These are phyloP conservation scores for Microdochium paspali DNA, from an alignment of 2,329 filamentous ascomycete species.

Conservation along the genomic window DNA sequence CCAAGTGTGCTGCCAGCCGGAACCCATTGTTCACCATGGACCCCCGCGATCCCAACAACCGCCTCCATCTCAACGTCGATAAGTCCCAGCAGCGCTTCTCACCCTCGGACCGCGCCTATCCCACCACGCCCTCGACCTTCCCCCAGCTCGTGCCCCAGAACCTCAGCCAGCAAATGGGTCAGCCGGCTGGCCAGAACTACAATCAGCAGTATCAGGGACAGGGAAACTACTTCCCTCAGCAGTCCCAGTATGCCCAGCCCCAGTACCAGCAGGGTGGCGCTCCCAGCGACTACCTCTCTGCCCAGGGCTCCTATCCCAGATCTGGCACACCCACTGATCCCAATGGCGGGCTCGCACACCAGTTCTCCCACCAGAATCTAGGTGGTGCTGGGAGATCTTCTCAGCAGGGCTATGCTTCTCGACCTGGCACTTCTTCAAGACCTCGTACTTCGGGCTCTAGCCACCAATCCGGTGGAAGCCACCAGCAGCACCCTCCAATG, in stretches of 20 bases:
- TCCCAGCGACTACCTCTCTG: slow-evolving; percentile 16
- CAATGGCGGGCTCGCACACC: slow-evolving; percentile 85
- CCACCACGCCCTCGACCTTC: slow-evolving; percentile 90
- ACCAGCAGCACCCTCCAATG: slow-evolving; percentile 55
- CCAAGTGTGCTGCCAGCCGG: no score
- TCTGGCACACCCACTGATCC: slow-evolving; percentile 60
- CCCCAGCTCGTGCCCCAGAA: slow-evolving; percentile 71
- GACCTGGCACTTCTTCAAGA: slow-evolving; percentile 61
- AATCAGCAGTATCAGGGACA: slow-evolving; percentile 33
- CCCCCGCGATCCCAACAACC: slow-evolving; percentile 42
- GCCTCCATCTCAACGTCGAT: slow-evolving; percentile 57
- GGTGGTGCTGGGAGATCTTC: slow-evolving; percentile 52
- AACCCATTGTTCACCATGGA: slow-evolving; percentile 33
- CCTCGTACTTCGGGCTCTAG: slow-evolving; percentile 74
- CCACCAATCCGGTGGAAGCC: slow-evolving; percentile 52
- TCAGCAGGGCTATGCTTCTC: slow-evolving; percentile 57
- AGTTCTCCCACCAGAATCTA: slow-evolving; percentile 95
- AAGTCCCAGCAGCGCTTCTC: slow-evolving; percentile 54
- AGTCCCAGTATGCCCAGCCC: slow-evolving; percentile 17
- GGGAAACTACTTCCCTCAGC: slow-evolving; percentile 53
- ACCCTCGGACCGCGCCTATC: slow-evolving; percentile 59
- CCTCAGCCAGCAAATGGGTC: slow-evolving; percentile 31
- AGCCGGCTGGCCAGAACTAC: slow-evolving; percentile 30
- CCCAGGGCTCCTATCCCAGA: slow-evolving; percentile 26
- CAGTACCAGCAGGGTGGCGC: slow-evolving; percentile 21